Conservation (phyloP, 139 green algal genomes). For the Tetraselmis striata region DNA sequence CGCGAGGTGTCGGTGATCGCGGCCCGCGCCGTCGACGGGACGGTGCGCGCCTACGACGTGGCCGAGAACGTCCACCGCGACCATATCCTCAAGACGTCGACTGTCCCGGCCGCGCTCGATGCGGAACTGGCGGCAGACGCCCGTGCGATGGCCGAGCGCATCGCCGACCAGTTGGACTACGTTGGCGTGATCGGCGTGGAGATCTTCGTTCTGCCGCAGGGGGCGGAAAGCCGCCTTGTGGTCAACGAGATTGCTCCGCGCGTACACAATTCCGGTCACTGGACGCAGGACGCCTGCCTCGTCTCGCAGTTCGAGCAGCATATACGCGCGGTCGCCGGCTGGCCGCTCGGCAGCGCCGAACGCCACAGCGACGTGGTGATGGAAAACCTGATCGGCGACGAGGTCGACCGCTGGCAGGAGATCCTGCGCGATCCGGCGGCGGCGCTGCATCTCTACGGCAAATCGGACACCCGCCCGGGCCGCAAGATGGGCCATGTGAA, state of each 20-base stretch:
- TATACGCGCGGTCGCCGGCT: constrained; percentile 87
- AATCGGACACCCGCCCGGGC: no score
- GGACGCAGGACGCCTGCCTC: constrained; percentile 91
- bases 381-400: no score
- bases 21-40: constrained; percentile 38
- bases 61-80: constrained; percentile 92
- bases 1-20: no score
- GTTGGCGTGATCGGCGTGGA: no score
- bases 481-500: no score
- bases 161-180: no score
- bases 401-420: no score
- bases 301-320: constrained; percentile 93
- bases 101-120: constrained; percentile 24
- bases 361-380: no score
- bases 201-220: constrained; percentile 86
- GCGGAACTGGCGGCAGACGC: no score
- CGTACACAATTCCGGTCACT: constrained; percentile 97
- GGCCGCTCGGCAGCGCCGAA: constrained; percentile 90
- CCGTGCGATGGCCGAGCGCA: no score
- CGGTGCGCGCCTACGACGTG: constrained; percentile 71
- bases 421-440: no score
- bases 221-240: constrained; percentile 63
- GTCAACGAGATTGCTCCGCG: constrained; percentile 95
- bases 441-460: no score
- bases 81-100: constrained; percentile 72